Evolutionary conservation across 2,329 filamentous ascomycete species (phyloP).

Genomic region (Penicillium sp.): DNA sequence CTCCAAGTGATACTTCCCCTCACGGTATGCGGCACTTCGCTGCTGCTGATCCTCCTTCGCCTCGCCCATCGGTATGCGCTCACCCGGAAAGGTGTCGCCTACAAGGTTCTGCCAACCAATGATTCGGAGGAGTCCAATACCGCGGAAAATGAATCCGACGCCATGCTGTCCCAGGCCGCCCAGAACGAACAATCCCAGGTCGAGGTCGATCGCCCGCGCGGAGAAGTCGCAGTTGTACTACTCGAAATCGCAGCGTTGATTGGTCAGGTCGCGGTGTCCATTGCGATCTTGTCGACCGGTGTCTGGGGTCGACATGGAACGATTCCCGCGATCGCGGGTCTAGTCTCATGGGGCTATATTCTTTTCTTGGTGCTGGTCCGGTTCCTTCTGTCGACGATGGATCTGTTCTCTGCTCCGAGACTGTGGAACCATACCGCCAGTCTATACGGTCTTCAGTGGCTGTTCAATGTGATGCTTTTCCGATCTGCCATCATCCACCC

Average conservation of each 20-base stretch:
- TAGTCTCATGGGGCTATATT: conserved; percentile 80
- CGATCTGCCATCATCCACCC: conserved; percentile 83
- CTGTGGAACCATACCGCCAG: conserved; percentile 92
- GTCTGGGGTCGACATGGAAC: conserved; percentile 61
- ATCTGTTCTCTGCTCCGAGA: conserved; percentile 68
- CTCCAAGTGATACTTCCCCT: conserved; percentile 80
- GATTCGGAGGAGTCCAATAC: conserved; percentile 52
- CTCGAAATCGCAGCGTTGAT: conserved; percentile 75
- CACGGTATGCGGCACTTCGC: conserved; percentile 68
- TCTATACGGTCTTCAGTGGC: conserved; percentile 82
- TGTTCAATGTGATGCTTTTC: conserved; percentile 74
- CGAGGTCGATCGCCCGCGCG: conserved; percentile 74
- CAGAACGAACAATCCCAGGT: conserved; percentile 51
- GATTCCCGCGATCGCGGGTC: conserved; percentile 64
- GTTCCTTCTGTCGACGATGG: conserved; percentile 61
- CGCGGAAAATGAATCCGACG: conserved; percentile 59
- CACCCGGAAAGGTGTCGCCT: conserved; percentile 58
- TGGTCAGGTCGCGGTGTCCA: conserved; percentile 70
- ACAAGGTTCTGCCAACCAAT: conserved; percentile 50
- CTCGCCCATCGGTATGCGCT: conserved; percentile 56
- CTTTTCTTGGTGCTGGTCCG: conserved; percentile 72
- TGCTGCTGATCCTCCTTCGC: conserved; percentile 65
- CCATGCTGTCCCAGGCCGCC: conserved; percentile 58
- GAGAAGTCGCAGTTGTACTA: conserved; percentile 68
- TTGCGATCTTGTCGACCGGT: conserved; percentile 62